phyloP scores from a whole-genome alignment of 306 rosid species.

The Biancaea sappan region DNA sequence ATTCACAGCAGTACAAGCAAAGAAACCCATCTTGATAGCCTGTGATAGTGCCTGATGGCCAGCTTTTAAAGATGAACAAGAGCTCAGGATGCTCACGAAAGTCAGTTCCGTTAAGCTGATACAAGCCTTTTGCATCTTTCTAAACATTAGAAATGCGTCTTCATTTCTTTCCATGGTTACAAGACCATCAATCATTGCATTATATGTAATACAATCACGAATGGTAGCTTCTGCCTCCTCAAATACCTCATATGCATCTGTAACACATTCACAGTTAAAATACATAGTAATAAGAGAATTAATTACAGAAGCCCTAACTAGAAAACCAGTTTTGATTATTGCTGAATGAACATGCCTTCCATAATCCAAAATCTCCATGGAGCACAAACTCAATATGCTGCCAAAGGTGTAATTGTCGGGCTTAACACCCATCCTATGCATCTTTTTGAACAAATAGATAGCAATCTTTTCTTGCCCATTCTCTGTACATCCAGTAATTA shows the following conservation, averaged over 20 bases:
- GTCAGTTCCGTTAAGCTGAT: background rate
- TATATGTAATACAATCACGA: conserved; percentile 37
- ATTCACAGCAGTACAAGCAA: too few species aligned
- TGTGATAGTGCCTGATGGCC: too few species aligned
- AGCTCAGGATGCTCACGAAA: too few species aligned
- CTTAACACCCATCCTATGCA: conserved; percentile 50
- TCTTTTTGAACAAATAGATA: conserved; percentile 48
- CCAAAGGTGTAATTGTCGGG: conserved; percentile 57
- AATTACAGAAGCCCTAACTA: conserved; percentile 54
- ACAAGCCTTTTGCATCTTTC: conserved; percentile 49
- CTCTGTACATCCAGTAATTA: conserved; percentile 55
- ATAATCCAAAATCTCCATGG: conserved; percentile 45
- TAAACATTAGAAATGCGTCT: conserved; percentile 57
- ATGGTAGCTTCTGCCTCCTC: conserved; percentile 39
- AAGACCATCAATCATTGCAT: conserved; percentile 71
- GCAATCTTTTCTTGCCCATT: conserved; percentile 43
- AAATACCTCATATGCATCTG: conserved; percentile 55
- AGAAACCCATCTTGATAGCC: too few species aligned
- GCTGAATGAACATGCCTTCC: conserved; percentile 65
- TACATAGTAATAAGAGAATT: conserved; percentile 73
- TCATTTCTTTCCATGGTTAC: conserved; percentile 43
- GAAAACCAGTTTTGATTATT: conserved; percentile 51
- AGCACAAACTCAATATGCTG: conserved; percentile 59
- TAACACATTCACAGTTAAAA: conserved; percentile 45
- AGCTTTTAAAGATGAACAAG: too few species aligned